phyloP scores from a whole-genome alignment of 495 filamentous ascomycete genomes.

The Penicillium diatomitis region DNA sequence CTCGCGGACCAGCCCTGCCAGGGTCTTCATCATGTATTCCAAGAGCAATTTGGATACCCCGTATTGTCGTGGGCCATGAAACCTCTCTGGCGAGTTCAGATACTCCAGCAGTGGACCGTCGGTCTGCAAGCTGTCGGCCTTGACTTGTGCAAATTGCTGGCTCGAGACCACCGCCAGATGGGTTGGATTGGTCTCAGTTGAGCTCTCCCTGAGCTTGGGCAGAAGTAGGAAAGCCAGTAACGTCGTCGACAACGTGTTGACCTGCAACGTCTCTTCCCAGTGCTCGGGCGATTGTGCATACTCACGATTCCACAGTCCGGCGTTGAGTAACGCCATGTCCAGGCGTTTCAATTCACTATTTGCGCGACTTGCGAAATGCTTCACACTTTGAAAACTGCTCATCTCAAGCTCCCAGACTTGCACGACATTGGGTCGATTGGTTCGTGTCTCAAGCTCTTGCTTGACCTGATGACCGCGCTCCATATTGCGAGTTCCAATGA shows the following conservation, averaged over 20 bases:
- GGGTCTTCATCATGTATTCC: conserved; percentile 33
- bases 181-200: conserved; percentile 15
- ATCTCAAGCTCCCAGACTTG: conserved; percentile 49
- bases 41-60: conserved; percentile 39
- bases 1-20: conserved; percentile 23
- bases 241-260: conserved; percentile 50
- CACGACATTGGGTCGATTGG: conserved; percentile 30
- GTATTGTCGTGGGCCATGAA: conserved; percentile 32
- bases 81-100: conserved; percentile 21
- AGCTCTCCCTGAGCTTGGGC: conserved; percentile 31
- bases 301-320: conserved; percentile 31
- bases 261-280: conserved; percentile 47
- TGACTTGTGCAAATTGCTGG: conserved; percentile 32
- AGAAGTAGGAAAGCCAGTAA: conserved; percentile 48
- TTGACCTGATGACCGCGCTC: conserved; percentile 39
- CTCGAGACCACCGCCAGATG: conserved; percentile 36
- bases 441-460: conserved; percentile 36
- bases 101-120: conserved; percentile 23
- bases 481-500: conserved; percentile 33
- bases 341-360: conserved; percentile 27
- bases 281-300: conserved; percentile 32
- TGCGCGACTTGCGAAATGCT: conserved; percentile 34
- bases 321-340: conserved; percentile 39
- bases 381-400: conserved; percentile 39
- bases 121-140: conserved; percentile 23